Evolutionary conservation across 2,329 filamentous ascomycete genomes (phyloP).

Genomic region (Fusarium pseudocircinatum): DNA sequence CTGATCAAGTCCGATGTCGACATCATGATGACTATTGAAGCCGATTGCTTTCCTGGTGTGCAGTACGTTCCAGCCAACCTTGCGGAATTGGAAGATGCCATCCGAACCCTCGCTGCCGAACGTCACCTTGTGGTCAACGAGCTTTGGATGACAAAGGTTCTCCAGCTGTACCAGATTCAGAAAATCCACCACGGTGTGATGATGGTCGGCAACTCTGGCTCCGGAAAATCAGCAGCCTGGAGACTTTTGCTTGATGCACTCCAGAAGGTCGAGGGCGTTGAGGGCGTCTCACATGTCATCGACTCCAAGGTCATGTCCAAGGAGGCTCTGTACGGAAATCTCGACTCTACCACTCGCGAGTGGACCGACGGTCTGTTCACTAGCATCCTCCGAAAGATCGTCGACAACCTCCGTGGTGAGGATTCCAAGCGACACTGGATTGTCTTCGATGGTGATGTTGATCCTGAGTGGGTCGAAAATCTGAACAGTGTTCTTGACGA

Average conservation of each 20-base stretch:
- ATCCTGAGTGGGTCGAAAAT: conserved; percentile 99
- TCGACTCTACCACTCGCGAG: conserved; percentile 96
- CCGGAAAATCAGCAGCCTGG: conserved; percentile 97
- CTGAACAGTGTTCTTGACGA: conserved; percentile 99
- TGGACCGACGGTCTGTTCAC: conserved; percentile 99
- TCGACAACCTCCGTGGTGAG: conserved; percentile 97
- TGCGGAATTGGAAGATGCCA: conserved; percentile 79
- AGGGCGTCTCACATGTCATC: conserved; percentile 96
- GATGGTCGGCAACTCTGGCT: conserved; percentile 99
- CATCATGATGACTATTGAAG: conserved; percentile 85
- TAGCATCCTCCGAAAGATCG: conserved; percentile 96
- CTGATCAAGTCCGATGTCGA: conserved; percentile 92
- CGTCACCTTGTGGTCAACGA: conserved; percentile 91
- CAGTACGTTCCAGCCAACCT: conserved; percentile 92
- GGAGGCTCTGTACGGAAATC: conserved; percentile 92
- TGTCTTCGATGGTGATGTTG: conserved; percentile 98
- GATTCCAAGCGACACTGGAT: conserved; percentile 99
- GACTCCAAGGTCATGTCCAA: conserved; percentile 99
- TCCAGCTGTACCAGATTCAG: conserved; percentile 98
- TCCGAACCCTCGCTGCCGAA: conserved; percentile 83
- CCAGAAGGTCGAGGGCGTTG: conserved; percentile 88
- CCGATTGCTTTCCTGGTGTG: conserved; percentile 88
- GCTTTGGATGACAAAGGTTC: conserved; percentile 95
- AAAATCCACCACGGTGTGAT: conserved; percentile 99
- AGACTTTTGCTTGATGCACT: conserved; percentile 89